A percentile compares a stretch with the other conserved stretches of the same genome.
These are phyloP conservation scores for Dendrobium catenatum DNA, from an alignment of 106 monocot species.

Conservation along the genomic window DNA sequence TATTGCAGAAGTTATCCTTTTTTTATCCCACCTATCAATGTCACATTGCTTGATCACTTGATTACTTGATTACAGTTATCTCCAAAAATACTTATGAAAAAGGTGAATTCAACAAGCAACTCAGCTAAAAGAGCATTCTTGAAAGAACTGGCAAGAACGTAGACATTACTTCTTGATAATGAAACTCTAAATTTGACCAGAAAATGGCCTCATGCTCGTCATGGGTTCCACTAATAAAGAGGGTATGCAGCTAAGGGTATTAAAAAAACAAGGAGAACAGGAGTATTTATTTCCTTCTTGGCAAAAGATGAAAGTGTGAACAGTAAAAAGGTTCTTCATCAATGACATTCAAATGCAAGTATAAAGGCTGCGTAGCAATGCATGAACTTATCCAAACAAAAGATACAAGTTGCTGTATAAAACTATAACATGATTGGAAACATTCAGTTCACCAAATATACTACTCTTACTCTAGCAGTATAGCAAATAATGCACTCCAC, in stretches of 20 bases:
- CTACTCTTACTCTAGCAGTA: no score
- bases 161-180: not conserved
- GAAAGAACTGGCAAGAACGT: not conserved
- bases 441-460: not conserved
- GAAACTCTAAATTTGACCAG: not conserved
- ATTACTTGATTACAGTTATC: not conserved
- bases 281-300: not conserved
- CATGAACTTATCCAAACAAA: not conserved
- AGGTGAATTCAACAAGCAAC: not conserved
- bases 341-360: not conserved
- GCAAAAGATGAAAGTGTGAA: not conserved
- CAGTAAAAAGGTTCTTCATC: not conserved
- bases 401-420: not conserved
- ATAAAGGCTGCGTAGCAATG: not conserved
- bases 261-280: not conserved
- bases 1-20: no score
- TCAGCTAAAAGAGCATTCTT: not conserved
- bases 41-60: not conserved
- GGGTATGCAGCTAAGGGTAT: not conserved
- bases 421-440: not conserved
- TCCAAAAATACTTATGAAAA: not conserved
- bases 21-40: no score
- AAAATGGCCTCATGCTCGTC: not conserved
- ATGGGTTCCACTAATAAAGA: not conserved
- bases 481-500: no score